These are phyloP conservation scores for Dictyostelium purpureum DNA, from an alignment of 78 protist species.

Conservation along the genomic window DNA sequence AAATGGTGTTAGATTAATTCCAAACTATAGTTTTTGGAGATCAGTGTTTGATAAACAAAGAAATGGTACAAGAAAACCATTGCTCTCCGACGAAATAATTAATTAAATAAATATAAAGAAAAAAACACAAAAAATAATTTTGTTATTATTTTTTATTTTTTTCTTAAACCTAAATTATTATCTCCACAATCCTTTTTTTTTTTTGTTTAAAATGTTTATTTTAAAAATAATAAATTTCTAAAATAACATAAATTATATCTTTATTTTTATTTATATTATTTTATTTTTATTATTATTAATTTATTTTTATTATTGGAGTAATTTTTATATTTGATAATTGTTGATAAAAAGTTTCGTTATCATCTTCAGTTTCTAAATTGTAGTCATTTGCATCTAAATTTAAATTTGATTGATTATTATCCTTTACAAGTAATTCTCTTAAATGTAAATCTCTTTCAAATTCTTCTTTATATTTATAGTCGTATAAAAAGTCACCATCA, in stretches of 20 bases:
- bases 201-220: neutral
- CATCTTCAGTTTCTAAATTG: too few species aligned
- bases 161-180: neutral
- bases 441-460: neutral
- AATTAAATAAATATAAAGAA: neutral
- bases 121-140: neutral
- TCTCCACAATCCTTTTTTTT: too few species aligned
- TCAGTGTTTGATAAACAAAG: neutral
- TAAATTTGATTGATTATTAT: neutral
- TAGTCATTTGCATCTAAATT: neutral
- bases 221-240: too few species aligned
- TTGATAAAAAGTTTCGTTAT: conserved; percentile 34
- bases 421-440: neutral
- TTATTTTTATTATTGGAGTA: neutral
- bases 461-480: conserved; percentile 11
- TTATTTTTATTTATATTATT: neutral
- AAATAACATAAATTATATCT: too few species aligned
- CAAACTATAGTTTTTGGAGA: conserved; percentile 37
- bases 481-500: neutral
- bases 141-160: neutral
- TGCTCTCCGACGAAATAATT: neutral
- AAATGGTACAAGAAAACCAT: neutral
- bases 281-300: neutral
- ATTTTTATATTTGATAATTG: conserved; percentile 16
- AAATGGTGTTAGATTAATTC: conserved; percentile 13